Evolutionary conservation across 2,329 filamentous ascomycete genomes (phyloP).

Genomic region (Triangularia setosa): DNA sequence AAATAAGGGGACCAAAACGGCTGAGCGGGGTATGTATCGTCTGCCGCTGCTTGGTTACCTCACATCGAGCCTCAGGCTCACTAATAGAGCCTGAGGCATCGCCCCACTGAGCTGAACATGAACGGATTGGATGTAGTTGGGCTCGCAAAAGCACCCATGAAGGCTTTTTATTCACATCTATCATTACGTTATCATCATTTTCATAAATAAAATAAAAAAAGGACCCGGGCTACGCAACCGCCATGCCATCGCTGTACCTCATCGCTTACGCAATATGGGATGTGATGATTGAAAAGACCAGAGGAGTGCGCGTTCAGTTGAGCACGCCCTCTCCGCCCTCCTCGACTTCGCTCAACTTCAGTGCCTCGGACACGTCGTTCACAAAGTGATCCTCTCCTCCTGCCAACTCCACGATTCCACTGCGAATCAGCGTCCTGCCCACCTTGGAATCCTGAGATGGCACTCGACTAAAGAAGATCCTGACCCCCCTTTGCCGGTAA

Average conservation of each 20-base stretch:
- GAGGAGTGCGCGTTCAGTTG: not conserved
- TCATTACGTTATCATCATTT: not conserved
- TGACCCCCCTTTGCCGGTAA: slow-evolving; percentile 73
- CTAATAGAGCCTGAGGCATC: not conserved
- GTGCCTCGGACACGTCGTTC: slow-evolving; percentile 75
- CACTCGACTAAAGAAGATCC: slow-evolving; percentile 67
- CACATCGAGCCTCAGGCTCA: not conserved
- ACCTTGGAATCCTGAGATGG: slow-evolving; percentile 52
- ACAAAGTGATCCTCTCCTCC: slow-evolving; percentile 79
- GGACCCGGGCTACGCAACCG: not conserved
- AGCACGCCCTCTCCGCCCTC: slow-evolving; percentile 37
- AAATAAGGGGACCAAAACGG: not conserved
- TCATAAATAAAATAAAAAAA: not conserved
- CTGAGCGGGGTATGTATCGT: not conserved
- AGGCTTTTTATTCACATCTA: not conserved
- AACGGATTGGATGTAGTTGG: no score
- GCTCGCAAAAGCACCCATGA: not conserved
- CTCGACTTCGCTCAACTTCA: slow-evolving; percentile 75
- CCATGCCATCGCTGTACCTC: no score
- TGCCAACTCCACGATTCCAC: slow-evolving; percentile 79
- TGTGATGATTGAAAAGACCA: no score
- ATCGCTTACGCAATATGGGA: no score
- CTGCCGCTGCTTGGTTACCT: not conserved
- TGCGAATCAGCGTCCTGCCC: slow-evolving; percentile 68
- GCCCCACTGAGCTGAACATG: not conserved